Conservation (phyloP, 2,329 filamentous ascomycete species). For the Aspergillus tubingensis region DNA sequence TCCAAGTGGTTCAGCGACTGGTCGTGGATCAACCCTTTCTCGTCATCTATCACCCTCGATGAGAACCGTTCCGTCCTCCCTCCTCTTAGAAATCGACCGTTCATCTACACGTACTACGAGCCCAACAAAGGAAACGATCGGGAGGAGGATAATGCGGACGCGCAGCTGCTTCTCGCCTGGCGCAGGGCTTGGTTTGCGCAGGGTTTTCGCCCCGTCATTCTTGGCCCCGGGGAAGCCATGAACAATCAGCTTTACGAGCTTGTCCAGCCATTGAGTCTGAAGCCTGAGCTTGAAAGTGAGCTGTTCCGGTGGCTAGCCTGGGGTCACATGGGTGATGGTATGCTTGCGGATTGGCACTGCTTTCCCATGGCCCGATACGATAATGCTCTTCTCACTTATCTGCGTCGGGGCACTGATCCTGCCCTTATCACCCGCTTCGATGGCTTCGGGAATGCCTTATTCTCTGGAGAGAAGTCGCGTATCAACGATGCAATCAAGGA, state of each 20-base stretch:
- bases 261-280: constrained; percentile 62
- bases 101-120: constrained; percentile 92
- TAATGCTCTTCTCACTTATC: constrained; percentile 68
- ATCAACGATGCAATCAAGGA: constrained; percentile 65
- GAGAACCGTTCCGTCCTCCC: constrained; percentile 83
- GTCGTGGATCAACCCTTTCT: constrained; percentile 90
- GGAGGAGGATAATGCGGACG: constrained; percentile 70
- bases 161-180: constrained; percentile 80
- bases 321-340: constrained; percentile 83
- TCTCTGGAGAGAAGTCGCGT: constrained; percentile 67
- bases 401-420: constrained; percentile 76
- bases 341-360: constrained; percentile 76
- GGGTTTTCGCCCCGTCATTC: constrained; percentile 81
- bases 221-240: constrained; percentile 78
- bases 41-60: constrained; percentile 74
- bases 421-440: constrained; percentile 70
- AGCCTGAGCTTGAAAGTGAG: constrained; percentile 65
- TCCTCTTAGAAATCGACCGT: constrained; percentile 67
- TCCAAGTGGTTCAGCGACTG: constrained; percentile 85
- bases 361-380: constrained; percentile 80
- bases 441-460: constrained; percentile 68
- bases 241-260: constrained; percentile 76
- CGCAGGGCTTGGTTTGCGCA: constrained; percentile 93
- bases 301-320: constrained; percentile 87
- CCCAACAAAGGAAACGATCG: constrained; percentile 63